Evolutionary conservation across 495 filamentous ascomycete species (phyloP).

Genomic region (Neurospora sp.): DNA sequence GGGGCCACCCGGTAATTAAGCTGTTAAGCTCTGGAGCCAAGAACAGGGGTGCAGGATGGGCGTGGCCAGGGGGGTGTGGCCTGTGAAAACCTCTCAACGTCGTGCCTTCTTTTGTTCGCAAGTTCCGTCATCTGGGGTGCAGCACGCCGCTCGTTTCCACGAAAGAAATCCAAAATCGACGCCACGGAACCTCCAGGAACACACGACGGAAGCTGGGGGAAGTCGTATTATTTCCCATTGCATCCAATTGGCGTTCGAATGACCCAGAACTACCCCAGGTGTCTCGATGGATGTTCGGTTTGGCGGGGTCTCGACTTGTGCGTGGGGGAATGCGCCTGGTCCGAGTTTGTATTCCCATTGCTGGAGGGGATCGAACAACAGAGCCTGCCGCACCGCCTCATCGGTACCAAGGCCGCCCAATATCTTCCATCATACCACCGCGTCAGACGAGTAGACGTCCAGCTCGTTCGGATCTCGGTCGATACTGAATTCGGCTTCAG

Average conservation of each 20-base stretch:
- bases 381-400: background rate
- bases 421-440: background rate
- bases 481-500: background rate
- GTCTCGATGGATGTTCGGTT: background rate
- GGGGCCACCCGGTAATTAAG: background rate
- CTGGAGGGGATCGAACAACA: background rate
- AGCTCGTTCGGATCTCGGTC: background rate
- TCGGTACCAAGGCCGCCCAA: background rate
- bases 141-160: background rate
- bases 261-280: background rate
- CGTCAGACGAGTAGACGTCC: background rate
- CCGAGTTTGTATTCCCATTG: background rate
- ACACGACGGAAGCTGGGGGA: background rate
- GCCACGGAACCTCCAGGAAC: background rate
- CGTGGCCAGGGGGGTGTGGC: background rate
- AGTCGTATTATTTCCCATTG: background rate
- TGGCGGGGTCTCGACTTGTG: background rate
- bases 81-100: background rate
- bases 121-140: slow-evolving; percentile 1
- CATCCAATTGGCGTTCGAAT: background rate
- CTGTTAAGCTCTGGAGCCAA: background rate
- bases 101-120: background rate
- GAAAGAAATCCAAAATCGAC: background rate
- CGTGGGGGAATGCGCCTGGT: background rate
- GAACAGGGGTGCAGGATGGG: background rate